Evolutionary conservation across 352 stramenopile genomes (phyloP).

Genomic region (Phytophthora megakarya): DNA sequence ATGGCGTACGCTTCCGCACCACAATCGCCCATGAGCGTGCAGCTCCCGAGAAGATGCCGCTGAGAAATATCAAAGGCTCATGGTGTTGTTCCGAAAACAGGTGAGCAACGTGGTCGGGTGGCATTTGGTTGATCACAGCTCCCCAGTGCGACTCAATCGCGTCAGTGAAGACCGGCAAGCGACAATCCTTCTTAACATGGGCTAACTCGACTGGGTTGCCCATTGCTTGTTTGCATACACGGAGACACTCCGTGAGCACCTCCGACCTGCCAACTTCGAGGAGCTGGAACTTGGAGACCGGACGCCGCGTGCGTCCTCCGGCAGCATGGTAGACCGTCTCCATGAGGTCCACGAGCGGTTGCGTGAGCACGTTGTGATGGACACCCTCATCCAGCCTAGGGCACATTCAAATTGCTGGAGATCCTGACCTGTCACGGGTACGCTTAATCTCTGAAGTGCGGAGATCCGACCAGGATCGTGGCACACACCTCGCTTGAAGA

Average conservation of each 20-base stretch:
- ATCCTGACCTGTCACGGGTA: background rate
- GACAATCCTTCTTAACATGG: background rate
- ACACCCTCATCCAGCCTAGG: constrained; percentile 1
- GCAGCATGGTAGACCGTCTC: constrained; percentile 1
- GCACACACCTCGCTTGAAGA: background rate
- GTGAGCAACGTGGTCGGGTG: background rate
- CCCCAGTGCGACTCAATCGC: constrained; percentile 8
- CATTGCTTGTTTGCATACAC: too few relatives aligned
- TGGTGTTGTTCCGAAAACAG: background rate
- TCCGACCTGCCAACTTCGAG: background rate
- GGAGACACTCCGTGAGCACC: background rate
- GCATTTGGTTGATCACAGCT: background rate
- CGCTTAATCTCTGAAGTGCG: background rate
- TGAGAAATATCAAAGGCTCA: constrained; percentile 2
- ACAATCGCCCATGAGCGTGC: background rate
- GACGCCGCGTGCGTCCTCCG: background rate
- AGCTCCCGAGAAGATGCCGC: background rate
- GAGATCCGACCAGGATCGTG: constrained; percentile 4
- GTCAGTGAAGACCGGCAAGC: background rate
- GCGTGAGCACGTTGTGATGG: background rate
- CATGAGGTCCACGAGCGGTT: background rate
- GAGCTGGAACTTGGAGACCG: background rate
- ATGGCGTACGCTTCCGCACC: constrained; percentile 10
- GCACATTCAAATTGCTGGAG: constrained; percentile 13
- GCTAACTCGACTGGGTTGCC: background rate